Evolutionary conservation across 2,329 filamentous ascomycete species (phyloP).

Genomic region (Colletotrichum aenigma): DNA sequence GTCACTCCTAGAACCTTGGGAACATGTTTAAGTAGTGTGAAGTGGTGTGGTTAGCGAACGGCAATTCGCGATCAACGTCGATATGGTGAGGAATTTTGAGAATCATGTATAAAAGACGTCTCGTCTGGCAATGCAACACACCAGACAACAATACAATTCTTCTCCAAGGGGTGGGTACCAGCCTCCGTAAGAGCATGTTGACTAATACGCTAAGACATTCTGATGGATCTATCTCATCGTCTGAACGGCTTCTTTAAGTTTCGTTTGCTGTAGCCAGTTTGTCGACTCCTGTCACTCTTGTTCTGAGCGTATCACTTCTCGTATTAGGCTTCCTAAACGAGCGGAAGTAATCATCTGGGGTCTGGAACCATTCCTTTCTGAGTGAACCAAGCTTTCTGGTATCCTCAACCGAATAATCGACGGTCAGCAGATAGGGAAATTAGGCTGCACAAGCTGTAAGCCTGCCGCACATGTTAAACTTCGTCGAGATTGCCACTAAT

Average conservation of each 20-base stretch:
- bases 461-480: not conserved
- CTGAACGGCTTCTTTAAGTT: too few species aligned
- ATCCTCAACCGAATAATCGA: not conserved
- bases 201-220: not conserved
- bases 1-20: too few species aligned
- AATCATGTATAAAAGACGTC: not conserved
- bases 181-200: not conserved
- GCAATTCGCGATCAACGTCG: rapidly evolving
- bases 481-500: not conserved
- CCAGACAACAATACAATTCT: rapidly evolving
- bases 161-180: rapidly evolving
- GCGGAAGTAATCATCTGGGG: not conserved
- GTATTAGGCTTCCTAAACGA: not conserved
- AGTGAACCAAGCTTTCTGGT: not conserved
- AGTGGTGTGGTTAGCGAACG: not conserved
- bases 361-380: not conserved
- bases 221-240: not conserved
- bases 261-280: not conserved
- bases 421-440: not conserved
- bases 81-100: not conserved
- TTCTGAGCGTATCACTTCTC: not conserved
- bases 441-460: not conserved
- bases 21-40: too few species aligned
- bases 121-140: not conserved
- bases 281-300: not conserved